Base-by-base conservation (phyloP, 2,329 filamentous ascomycete genomes). In the Teratosphaeria epicoccoides region DNA sequence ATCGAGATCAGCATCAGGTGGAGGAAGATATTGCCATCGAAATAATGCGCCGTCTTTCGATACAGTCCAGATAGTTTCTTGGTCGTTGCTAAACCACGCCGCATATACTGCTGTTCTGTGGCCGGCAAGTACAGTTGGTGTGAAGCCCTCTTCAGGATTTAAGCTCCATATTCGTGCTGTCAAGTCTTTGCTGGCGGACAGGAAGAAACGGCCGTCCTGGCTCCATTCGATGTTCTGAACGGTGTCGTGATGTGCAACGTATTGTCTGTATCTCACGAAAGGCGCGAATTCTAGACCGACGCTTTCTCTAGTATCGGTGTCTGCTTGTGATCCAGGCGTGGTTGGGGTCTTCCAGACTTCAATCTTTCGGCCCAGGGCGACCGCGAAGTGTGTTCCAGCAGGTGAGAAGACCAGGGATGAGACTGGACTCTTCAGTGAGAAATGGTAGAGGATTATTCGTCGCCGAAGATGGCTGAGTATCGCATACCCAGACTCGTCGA, bases 21-120 rank as follows among this genome's bases (percentile, higher is more conserved):
- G 75, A 52, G 79, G 66, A 51, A 82, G 79, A 69, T 93, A 98
- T 65, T 87, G 83, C 93, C 93, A 98, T 57, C 87, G 81, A 63
- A 97, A 97, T 0, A 97, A 78, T 2, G 93, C 90, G n/a, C 93
- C 94, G 68, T 98, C 94, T 68, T 94, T 94, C 71, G 91, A 96
- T 57, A 95, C 82, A 0, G 93, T 97, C 67, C 93, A 98, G 50
- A 98, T 95, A 43, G 82, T 88, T 71, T 98, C 94, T 67, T 98
- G 93, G 61, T 95, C 84, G 55, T 85, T 83, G 0, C 90, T 94
- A 66, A 98, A 98, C 83, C 89, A 98, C n/a, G 90, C 90, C n/a
- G 85, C 88, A 50, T 94, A 78, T 2, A 98, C 87, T 14, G 81
- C 84, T 69, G 96, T 89, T 66, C 89, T 84, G 70, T 98, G 94